phyloP scores from a whole-genome alignment of 768 basidiomycete genomes.

The Glaciozyma martinii region DNA sequence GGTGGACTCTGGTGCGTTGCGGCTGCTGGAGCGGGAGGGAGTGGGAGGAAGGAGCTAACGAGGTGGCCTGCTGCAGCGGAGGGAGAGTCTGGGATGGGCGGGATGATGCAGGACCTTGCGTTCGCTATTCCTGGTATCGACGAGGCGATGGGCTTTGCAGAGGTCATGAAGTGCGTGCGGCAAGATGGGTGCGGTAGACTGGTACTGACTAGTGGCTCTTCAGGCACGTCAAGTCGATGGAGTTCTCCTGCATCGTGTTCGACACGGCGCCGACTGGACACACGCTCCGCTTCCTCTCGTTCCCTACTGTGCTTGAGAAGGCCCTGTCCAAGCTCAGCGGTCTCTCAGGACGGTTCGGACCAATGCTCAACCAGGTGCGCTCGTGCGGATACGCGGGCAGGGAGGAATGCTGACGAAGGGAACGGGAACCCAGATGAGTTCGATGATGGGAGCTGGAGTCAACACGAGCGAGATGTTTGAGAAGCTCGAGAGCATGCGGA shows the following conservation, averaged over 20 bases:
- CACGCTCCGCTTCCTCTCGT: constrained; percentile 96
- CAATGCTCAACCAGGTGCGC: constrained; percentile 76
- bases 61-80: neutral
- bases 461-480: constrained; percentile 95
- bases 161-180: constrained; percentile 89
- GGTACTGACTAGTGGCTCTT: neutral
- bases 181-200: neutral
- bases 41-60: neutral
- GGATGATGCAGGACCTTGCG: constrained; percentile 99
- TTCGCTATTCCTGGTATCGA: constrained; percentile 99
- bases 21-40: too few relatives aligned
- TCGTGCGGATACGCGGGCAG: neutral
- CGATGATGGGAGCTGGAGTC: constrained; percentile 84
- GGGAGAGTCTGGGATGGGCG: constrained; percentile 64
- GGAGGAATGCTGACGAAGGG: neutral
- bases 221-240: constrained; percentile 99
- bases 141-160: constrained; percentile 99
- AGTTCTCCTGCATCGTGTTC: constrained; percentile 99
- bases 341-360: constrained; percentile 89
- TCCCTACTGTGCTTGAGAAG: constrained; percentile 95
- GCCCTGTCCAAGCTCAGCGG: constrained; percentile 88
- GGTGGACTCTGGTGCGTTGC: constrained; percentile 78
- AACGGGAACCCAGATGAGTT: constrained; percentile 59
- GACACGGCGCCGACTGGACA: constrained; percentile 99
- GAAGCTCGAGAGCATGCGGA: constrained; percentile 93